Evolutionary conservation across 495 filamentous ascomycete genomes (phyloP), one percentile per base, ranked within the genome.

Genomic region (Poronia punctata): DNA sequence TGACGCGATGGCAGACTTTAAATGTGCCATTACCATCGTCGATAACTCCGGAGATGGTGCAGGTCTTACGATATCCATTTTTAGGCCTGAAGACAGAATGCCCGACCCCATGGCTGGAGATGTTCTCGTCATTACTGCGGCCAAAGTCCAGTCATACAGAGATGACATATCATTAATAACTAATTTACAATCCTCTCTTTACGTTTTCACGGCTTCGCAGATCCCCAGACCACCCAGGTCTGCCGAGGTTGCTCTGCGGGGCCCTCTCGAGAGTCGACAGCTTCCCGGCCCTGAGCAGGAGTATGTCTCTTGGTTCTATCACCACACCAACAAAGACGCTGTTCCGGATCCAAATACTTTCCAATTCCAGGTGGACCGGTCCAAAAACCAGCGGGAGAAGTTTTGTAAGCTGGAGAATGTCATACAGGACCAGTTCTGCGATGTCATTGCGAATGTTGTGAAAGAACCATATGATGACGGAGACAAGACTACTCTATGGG

Each of bases 391-490:
- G 30, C 72, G 62, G 38, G 48, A 72, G 3, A 87, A 83, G 39
- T 82, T 83, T 46, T 60, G 66, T 23, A 66, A 83, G 1, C 65
- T 96, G 36, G 71, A 82, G 46, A 79, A 88, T 56, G 58, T 87
- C 11, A 43, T 70, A 28, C 57, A 69, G 6, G 43, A 64, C 20
- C 65, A 49, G 2, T 87, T 80, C 54, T 78, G 74, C 54, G 80
- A 95, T 59, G 47, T 94, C 5, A 59, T 88, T 12, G 87, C 78
- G n/a, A 73, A 89, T 54, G 78, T 95, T 3, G 69, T 87, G 30
- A 85, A 78, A 47, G 70, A 77, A 0, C 81, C 76, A 32, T 71
- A 63, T 23, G 62, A 59, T 33, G 56, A 61, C 21, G 60, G 56
- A 19, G 66, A 68, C 12, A 73, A 58, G 38, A 56, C 73, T 14